Base-by-base conservation (phyloP, 805 yeast species). In the Lipomyces yamadae region DNA sequence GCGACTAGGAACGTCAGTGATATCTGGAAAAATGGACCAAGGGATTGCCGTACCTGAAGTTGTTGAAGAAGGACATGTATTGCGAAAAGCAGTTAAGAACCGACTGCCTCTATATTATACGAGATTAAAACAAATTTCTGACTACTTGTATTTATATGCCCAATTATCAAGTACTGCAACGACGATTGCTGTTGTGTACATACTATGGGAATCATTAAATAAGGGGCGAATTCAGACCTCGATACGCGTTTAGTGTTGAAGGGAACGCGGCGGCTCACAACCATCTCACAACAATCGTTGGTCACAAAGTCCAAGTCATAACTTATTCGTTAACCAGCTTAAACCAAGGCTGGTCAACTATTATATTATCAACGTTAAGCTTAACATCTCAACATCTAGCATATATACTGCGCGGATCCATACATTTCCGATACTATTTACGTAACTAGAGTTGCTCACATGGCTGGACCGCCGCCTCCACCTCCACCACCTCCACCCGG, bases 61-160 rank as follows among this genome's bases (percentile, higher is more conserved):
- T 68, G 67, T 75, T 75, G 72, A 75, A 74, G 64, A 75, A 75
- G 55, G 78, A 75, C 78, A 75, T 75, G 18, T 4, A 37, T 7
- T n/a, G 55, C n/a, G 48, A 42, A 15, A n/a, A 42, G 24, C 6
- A 42, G 24, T 42, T 7, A n/a, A 42, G 29, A 42, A 15, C 48
- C 48, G 7, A 7, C 7, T 4, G 2, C 18, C 24, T 7, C 48
- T n/a, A n/a, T 4, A 10, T 37, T 7, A n/a, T 2, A 42, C 6
- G 2, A 42, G 48, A 42, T 42, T 24, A 42, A 8, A n/a, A 13
- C n/a, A 42, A n/a, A 42, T 15, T 7, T 4, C 48, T 15, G 24
- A n/a, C 24, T 42, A n/a, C 48, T 42, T 42, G 48, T 42, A 42
- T 5, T 37, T 42, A 42, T 42, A 42, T 13, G 24, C 7, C 48